phyloP scores from a whole-genome alignment of 495 filamentous ascomycete species.

The Daldinia grandis region DNA sequence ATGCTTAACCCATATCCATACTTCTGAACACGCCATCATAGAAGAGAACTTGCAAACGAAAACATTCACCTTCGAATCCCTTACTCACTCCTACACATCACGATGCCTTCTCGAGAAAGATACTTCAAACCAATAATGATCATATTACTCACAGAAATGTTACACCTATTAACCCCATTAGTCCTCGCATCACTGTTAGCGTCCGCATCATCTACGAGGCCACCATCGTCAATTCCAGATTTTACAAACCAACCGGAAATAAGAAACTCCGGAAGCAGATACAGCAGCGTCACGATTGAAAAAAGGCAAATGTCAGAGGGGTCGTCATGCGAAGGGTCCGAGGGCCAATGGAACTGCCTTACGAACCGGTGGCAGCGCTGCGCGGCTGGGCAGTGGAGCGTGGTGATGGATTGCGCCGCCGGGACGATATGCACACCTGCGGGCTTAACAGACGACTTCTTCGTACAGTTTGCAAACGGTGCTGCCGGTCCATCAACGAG shows the following conservation, averaged over 20 bases:
- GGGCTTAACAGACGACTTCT: constrained; percentile 46
- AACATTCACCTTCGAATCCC: background rate
- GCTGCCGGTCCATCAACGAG: constrained; percentile 25
- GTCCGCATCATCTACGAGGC: background rate
- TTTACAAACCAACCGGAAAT: background rate
- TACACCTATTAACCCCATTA: background rate
- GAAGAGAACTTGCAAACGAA: background rate
- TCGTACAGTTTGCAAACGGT: constrained; percentile 32
- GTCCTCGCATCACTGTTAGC: background rate
- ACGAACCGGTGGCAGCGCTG: constrained; percentile 51
- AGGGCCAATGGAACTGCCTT: constrained; percentile 55
- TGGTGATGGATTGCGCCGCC: constrained; percentile 41
- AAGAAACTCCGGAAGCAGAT: background rate
- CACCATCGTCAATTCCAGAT: background rate
- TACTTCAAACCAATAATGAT: background rate
- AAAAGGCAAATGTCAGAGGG: constrained; percentile 30
- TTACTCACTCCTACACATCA: background rate
- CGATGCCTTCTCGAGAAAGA: background rate
- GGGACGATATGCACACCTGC: constrained; percentile 47
- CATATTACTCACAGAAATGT: background rate
- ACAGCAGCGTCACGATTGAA: background rate
- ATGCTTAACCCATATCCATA: background rate
- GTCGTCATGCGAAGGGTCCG: constrained; percentile 39
- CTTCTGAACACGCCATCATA: background rate
- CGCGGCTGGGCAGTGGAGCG: constrained; percentile 48